These are phyloP conservation scores for Ceratorhiza oryzae-sativae DNA, from an alignment of 1,284 basidiomycete species.

Conservation along the genomic window DNA sequence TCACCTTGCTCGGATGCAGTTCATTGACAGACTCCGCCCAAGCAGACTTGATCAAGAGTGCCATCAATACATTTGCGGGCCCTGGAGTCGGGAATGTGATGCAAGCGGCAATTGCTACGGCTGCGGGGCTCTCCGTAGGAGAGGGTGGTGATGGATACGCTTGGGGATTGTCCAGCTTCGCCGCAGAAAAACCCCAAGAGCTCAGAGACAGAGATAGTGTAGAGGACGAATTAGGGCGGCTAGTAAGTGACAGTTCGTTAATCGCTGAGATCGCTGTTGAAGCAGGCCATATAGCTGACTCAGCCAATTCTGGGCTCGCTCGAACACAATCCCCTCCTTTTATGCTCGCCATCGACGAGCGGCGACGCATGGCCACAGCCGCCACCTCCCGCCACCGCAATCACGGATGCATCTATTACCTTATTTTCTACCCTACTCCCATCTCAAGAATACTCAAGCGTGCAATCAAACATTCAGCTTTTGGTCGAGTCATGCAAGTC, in stretches of 20 bases:
- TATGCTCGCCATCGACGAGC: slow-evolving; percentile 62
- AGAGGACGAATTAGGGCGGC: slow-evolving; percentile 75
- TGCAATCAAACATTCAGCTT: slow-evolving; percentile 71
- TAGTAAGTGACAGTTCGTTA: slow-evolving; percentile 64
- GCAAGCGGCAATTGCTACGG: slow-evolving; percentile 85
- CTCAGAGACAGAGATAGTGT: slow-evolving; percentile 78
- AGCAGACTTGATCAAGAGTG: slow-evolving; percentile 79
- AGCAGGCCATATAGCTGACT: slow-evolving; percentile 59
- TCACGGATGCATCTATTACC: slow-evolving; percentile 88
- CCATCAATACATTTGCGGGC: slow-evolving; percentile 85
- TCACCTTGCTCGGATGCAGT: slow-evolving; percentile 78
- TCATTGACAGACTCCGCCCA: slow-evolving; percentile 85
- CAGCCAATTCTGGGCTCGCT: slow-evolving; percentile 83
- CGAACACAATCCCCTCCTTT: slow-evolving; percentile 84
- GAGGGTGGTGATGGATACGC: slow-evolving; percentile 87
- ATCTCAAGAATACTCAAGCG: slow-evolving; percentile 75
- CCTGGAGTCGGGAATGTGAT: slow-evolving; percentile 64
- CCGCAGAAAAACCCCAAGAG: slow-evolving; percentile 57
- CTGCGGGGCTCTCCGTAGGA: slow-evolving; percentile 88
- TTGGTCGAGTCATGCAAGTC: slow-evolving; percentile 77
- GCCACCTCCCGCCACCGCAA: slow-evolving; percentile 80
- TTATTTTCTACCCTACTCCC: slow-evolving; percentile 85
- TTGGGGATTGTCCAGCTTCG: slow-evolving; percentile 86
- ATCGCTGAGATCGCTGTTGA: neutral
- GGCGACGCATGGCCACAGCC: slow-evolving; percentile 62